Evolutionary conservation across 768 basidiomycete genomes (phyloP), one percentile per base, ranked within the genome.

Genomic region (Hygrocybe coccinea): DNA sequence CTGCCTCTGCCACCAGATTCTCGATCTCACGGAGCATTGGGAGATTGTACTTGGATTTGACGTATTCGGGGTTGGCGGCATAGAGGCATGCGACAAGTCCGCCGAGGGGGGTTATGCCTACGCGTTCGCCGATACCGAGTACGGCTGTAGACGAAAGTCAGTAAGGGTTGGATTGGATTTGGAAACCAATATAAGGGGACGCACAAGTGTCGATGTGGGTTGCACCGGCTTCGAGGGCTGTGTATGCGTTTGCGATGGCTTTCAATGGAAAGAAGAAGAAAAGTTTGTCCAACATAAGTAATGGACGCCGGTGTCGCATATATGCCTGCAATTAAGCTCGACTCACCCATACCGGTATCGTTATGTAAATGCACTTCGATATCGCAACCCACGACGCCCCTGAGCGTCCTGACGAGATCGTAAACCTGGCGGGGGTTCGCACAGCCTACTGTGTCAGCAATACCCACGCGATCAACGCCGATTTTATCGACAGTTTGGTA

Each of bases 401-500:
- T 80, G 34, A 98, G 81, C 6, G 97, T 99, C 63, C 97, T 80
- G 62, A 98, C 94, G 62, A 99, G 86, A 51, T 99, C 97, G 71
- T 99, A 99, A 4, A 98, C 97, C 69, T 99, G 97, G 64, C 97
- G 79, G 2, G 97, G 95, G 76, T 98, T 97, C 56, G 97, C 97
- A 67, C 97, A 99, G 21, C 97, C 97, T 60, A 99, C 97, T 11
- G 97, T 99, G 70, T 99, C 97, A 24, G 97, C 97, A 62, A 99
- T 95, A 68, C 97, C 97, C 60, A 99, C 97, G 59, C 97, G 85
- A 78, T 98, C 92, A 44, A 99, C 95, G 53, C 95, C 95, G 66
- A 99, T 93, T 80, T 97, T 97, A 78, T 99, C 97, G 48, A 99
- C 97, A 47, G 95, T 95, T 72, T 95, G 93, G 80, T 99, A 98